Conservation (phyloP, 257 asterid genomes). For the Capsicum rhomboideum region DNA sequence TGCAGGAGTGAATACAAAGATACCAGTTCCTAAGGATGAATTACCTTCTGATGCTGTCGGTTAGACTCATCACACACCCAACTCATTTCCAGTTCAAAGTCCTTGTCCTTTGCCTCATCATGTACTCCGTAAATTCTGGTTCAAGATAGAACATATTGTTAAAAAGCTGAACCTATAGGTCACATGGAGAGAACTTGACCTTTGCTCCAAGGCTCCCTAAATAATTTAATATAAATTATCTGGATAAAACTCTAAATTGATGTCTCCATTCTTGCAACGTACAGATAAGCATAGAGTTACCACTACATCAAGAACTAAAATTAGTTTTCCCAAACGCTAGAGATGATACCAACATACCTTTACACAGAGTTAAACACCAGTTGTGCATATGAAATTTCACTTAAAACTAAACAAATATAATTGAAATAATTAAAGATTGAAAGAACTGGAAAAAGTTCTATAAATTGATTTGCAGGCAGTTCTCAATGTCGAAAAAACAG, state of each 20-base stretch:
- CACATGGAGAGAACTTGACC: too few species aligned
- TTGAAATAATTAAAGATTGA: neutral
- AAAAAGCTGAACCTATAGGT: neutral
- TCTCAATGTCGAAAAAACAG: neutral
- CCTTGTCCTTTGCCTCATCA: conserved; percentile 98
- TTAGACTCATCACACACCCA: conserved; percentile 99
- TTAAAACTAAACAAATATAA: neutral
- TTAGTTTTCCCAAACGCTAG: neutral
- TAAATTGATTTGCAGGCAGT: neutral
- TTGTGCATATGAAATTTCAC: neutral
- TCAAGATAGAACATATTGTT: neutral
- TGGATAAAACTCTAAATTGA: neutral
- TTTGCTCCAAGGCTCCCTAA: too few species aligned
- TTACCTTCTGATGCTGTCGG: conserved; percentile 92
- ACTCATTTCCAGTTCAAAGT: conserved; percentile 91
- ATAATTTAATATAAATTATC: neutral
- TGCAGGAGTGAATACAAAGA: neutral
- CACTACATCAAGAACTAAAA: neutral
- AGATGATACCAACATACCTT: neutral
- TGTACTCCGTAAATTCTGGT: conserved; percentile 88
- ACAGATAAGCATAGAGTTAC: neutral
- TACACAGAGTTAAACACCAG: neutral
- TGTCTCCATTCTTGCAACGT: neutral
- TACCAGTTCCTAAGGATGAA: neutral
- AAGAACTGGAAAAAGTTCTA: neutral